phyloP scores from a whole-genome alignment of 306 rosid species.

The Hippophae rhamnoides region DNA sequence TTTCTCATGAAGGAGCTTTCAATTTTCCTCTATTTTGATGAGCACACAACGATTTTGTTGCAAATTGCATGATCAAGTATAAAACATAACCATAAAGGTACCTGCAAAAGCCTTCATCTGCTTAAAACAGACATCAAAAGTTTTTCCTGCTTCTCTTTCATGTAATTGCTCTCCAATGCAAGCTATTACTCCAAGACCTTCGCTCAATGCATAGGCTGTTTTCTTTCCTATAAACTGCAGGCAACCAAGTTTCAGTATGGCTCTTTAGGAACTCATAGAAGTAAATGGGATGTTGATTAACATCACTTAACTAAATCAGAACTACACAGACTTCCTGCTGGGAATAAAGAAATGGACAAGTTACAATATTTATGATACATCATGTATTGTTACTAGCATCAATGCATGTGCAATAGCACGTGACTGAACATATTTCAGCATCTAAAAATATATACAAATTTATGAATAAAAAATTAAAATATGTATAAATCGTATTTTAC shows the following conservation, averaged over 20 bases:
- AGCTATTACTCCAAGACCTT: slow-evolving; percentile 95
- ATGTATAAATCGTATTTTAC: too few relatives aligned
- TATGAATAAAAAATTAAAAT: too few relatives aligned
- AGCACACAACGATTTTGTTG: neutral
- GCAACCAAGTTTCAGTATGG: slow-evolving; percentile 20
- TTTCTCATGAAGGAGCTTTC: neutral
- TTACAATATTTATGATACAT: too few relatives aligned
- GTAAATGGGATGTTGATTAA: neutral
- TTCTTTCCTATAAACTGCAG: slow-evolving; percentile 92
- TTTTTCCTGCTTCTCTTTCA: slow-evolving; percentile 96
- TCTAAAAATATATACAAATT: too few relatives aligned
- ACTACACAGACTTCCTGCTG: too few relatives aligned
- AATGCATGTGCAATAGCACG: too few relatives aligned
- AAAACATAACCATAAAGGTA: slow-evolving; percentile 14
- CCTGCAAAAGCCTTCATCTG: slow-evolving; percentile 93
- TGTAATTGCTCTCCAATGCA: slow-evolving; percentile 87
- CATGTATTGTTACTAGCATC: too few relatives aligned
- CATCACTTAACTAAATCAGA: too few relatives aligned
- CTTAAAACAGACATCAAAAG: slow-evolving; percentile 71
- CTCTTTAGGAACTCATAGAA: slow-evolving; percentile 10
- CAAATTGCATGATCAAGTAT: slow-evolving; percentile 12
- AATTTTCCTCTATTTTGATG: too few relatives aligned
- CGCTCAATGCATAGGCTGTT: slow-evolving; percentile 88
- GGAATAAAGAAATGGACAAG: too few relatives aligned
- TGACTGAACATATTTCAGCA: too few relatives aligned